Evolutionary conservation across 2,329 filamentous ascomycete genomes (phyloP), one percentile per base, ranked within the genome.

Genomic region (Alternaria brassicae): DNA sequence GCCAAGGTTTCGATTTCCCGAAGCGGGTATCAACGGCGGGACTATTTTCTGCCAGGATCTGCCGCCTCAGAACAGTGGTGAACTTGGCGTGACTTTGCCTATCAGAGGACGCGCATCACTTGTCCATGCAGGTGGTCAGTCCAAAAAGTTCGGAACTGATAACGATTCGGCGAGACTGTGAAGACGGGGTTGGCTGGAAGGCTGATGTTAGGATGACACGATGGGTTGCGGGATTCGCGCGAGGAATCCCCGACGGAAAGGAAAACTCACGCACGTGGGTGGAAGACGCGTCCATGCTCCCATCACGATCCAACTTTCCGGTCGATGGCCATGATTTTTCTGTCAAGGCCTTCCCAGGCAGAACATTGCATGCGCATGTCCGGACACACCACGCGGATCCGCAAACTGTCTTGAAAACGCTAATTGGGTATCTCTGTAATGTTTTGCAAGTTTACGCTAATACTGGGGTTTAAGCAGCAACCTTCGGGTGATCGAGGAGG

Each of bases 11-110:
- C 48, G 60, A 62, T 73, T 72, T 65, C 72, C 72, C 56, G 61
- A 66, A 56, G 60, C 71, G 72, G 72, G 57, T 75, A 75, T 74
- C 60, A 51, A 64, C 71, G 72, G 72, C 68, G 63, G 44, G 56
- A 39, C 27, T 37, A 41, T 19, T 25, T 72, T 72, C 65, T 74
- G 68, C 71, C 70, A 58, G 39, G 42, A n/a, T 17, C 59, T 51
- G 42, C 69, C 69, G 67, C 66, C 65, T 48, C 41, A 2, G 19
- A 36, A 53, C 23, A 52, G 51, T 49, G 45, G 42, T 28, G 47
- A 19, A 50, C 61, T 61, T 60, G 59, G 61, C 63, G 48, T 53
- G 17, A 30, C 25, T 37, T 56, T 65, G 54, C 69, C 66, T 66
- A 66, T 67, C 66, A 61, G 25, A 54, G 44, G 39, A 59, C 32